These are phyloP conservation scores for Paxillus ammoniavirescens DNA, from an alignment of 768 basidiomycete genomes.

Conservation along the genomic window DNA sequence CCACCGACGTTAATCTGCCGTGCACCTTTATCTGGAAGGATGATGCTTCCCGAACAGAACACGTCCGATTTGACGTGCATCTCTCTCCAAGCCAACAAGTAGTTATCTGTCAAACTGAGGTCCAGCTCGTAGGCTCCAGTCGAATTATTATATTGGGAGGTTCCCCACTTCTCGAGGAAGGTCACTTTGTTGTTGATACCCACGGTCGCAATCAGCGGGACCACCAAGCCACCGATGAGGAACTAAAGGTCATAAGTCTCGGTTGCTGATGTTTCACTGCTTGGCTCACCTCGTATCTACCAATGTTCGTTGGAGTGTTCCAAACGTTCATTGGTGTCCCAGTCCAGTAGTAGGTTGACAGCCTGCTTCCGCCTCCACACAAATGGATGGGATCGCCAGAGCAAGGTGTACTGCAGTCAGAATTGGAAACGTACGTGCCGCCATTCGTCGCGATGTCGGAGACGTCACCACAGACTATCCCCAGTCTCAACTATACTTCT, in stretches of 20 bases:
- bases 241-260: conserved; percentile 29
- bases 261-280: background rate
- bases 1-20: conserved; percentile 31
- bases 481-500: background rate
- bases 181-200: conserved; percentile 81
- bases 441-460: conserved; percentile 44
- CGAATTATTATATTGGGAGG: conserved; percentile 57
- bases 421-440: conserved; percentile 32
- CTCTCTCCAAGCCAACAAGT: conserved; percentile 58
- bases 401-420: conserved; percentile 51
- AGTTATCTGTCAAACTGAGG: conserved; percentile 48
- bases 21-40: conserved; percentile 72
- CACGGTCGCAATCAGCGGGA: conserved; percentile 72
- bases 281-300: conserved; percentile 62
- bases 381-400: conserved; percentile 68
- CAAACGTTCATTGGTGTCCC: conserved; percentile 52
- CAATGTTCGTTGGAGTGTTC: conserved; percentile 63
- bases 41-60: conserved; percentile 73
- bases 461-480: conserved; percentile 67
- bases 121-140: conserved; percentile 83
- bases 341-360: conserved; percentile 56
- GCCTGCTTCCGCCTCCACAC: conserved; percentile 58
- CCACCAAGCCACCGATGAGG: conserved; percentile 57
- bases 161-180: conserved; percentile 75
- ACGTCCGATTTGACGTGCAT: conserved; percentile 80